Conservation (phyloP, 495 filamentous ascomycete genomes). For the Penicillium atrosanguineum region DNA sequence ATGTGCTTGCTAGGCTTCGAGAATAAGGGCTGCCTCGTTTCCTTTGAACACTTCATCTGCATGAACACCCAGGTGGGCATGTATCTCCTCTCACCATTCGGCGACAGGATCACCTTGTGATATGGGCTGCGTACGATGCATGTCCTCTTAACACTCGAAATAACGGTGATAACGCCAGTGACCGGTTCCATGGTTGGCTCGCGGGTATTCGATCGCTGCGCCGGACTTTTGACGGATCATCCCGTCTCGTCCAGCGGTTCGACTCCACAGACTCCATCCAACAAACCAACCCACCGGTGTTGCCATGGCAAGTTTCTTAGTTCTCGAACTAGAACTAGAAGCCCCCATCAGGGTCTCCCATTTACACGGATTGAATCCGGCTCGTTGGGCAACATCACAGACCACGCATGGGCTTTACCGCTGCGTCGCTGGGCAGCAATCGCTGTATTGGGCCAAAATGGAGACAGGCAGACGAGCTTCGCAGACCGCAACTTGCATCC, state of each 20-base stretch:
- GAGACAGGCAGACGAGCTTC: constrained; percentile 18
- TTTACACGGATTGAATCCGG: constrained; percentile 15
- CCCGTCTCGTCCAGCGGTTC: constrained; percentile 33
- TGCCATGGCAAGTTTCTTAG: constrained; percentile 25
- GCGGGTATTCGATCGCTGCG: constrained; percentile 13
- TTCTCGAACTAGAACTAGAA: not conserved
- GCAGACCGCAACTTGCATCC: constrained; percentile 40
- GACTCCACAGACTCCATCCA: constrained; percentile 21
- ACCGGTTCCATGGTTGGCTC: constrained; percentile 25
- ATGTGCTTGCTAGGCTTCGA: constrained; percentile 29
- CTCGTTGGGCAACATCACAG: constrained; percentile 36
- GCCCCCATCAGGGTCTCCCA: constrained; percentile 13
- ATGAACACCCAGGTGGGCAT: constrained; percentile 13
- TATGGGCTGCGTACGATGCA: not conserved
- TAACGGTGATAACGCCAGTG: not conserved
- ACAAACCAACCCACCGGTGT: constrained; percentile 14
- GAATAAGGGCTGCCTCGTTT: constrained; percentile 15
- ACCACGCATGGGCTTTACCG: constrained; percentile 39
- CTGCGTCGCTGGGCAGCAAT: constrained; percentile 44
- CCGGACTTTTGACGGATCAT: constrained; percentile 17
- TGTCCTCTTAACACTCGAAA: not conserved
- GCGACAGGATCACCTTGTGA: not conserved
- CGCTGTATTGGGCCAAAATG: constrained; percentile 22
- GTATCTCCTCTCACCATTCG: not conserved
- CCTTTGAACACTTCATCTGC: constrained; percentile 20